Percentiles rank a stretch among this genome's conserved stretches.
Evolutionary conservation across 805 yeast genomes (phyloP).

Genomic region (Pichia californica): DNA sequence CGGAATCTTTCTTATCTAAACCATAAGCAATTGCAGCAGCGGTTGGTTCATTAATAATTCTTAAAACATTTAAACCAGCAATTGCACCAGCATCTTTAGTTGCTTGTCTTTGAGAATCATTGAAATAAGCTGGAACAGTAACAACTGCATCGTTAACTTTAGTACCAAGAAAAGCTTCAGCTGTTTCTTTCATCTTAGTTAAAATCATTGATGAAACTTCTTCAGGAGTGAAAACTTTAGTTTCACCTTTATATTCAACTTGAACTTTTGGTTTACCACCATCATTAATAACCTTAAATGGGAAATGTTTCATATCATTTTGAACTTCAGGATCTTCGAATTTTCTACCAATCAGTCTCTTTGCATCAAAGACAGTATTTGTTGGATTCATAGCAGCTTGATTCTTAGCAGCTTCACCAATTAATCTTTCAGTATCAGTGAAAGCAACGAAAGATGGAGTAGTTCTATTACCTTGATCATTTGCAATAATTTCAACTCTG

Average conservation of each 20-base stretch:
- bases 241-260: slow-evolving; percentile 81
- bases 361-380: slow-evolving; percentile 85
- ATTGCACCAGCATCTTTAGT: slow-evolving; percentile 96
- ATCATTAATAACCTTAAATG: slow-evolving; percentile 70
- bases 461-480: slow-evolving; percentile 97
- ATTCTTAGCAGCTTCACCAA: slow-evolving; percentile 96
- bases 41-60: slow-evolving; percentile 96
- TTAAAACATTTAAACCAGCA: slow-evolving; percentile 90
- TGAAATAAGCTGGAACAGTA: slow-evolving; percentile 96
- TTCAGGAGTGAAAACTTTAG: slow-evolving; percentile 85
- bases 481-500: slow-evolving; percentile 90
- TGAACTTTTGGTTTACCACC: slow-evolving; percentile 77
- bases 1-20: slow-evolving; percentile 72
- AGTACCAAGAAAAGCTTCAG: slow-evolving; percentile 84
- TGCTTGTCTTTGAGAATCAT: slow-evolving; percentile 97
- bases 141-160: slow-evolving; percentile 87
- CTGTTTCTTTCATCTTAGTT: slow-evolving; percentile 80
- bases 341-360: slow-evolving; percentile 90
- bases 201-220: slow-evolving; percentile 92
- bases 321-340: slow-evolving; percentile 79
- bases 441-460: slow-evolving; percentile 96
- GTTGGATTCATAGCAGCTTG: slow-evolving; percentile 91
- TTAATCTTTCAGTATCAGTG: slow-evolving; percentile 85
- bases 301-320: slow-evolving; percentile 75
- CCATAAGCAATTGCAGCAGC: slow-evolving; percentile 98